phyloP scores from a whole-genome alignment of 768 basidiomycete species.

The Boletus speciosus region DNA sequence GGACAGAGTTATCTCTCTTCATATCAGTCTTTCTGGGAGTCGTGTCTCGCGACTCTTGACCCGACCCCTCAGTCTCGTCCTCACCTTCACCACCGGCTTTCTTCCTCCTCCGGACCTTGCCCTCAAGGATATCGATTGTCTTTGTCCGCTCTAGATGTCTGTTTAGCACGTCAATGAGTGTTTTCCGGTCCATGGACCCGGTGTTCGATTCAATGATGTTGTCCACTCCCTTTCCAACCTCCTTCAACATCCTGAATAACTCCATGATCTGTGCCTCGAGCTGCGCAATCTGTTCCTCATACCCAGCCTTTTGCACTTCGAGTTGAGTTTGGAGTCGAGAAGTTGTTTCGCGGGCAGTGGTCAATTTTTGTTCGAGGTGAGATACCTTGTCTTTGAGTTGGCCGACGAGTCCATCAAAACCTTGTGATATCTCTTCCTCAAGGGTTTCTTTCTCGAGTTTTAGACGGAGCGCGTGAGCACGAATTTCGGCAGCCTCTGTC shows the following conservation, averaged over 20 bases:
- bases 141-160: constrained; percentile 79
- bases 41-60: constrained; percentile 49
- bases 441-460: constrained; percentile 80
- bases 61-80: constrained; percentile 37
- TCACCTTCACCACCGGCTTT: constrained; percentile 30
- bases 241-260: constrained; percentile 89
- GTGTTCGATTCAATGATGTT: constrained; percentile 62
- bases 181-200: constrained; percentile 71
- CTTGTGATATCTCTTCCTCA: constrained; percentile 77
- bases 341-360: constrained; percentile 74
- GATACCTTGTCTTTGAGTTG: constrained; percentile 68
- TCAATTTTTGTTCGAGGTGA: constrained; percentile 73
- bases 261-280: constrained; percentile 92
- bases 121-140: constrained; percentile 85
- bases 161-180: constrained; percentile 76
- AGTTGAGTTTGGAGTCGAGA: constrained; percentile 73
- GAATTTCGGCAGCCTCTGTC: constrained; percentile 69
- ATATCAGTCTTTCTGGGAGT: constrained; percentile 56
- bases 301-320: constrained; percentile 69
- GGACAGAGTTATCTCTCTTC: constrained; percentile 35
- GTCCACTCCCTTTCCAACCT: constrained; percentile 74
- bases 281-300: constrained; percentile 84
- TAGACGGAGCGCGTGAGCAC: constrained; percentile 57
- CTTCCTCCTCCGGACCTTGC: constrained; percentile 41
- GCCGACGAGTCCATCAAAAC: constrained; percentile 81